These are phyloP conservation scores for Amphicarpaea edgeworthii DNA, from an alignment of 306 rosid species.

Conservation along the genomic window DNA sequence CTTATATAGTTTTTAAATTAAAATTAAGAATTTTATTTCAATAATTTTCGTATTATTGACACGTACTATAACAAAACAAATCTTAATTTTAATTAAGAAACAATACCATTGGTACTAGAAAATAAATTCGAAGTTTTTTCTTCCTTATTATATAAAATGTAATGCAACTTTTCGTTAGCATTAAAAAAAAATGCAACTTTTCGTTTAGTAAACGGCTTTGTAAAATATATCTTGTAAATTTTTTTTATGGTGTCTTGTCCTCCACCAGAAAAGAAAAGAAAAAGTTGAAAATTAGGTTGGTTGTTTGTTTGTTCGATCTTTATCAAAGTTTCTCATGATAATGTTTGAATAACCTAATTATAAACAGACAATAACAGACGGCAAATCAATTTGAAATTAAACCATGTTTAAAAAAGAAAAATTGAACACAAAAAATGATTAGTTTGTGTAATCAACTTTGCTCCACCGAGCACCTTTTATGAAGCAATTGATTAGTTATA, in stretches of 20 bases:
- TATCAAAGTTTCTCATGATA: not conserved
- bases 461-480: conserved; percentile 16
- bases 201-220: not conserved
- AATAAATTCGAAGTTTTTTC: not conserved
- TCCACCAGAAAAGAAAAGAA: not conserved
- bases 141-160: not conserved
- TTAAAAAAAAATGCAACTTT: not conserved
- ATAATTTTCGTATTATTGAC: not conserved
- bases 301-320: not conserved
- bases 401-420: not conserved
- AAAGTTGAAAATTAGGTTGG: not conserved
- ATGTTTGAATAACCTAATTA: conserved; percentile 2
- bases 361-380: not conserved
- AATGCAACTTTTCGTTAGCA: too few species aligned
- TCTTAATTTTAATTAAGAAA: not conserved
- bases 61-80: not conserved
- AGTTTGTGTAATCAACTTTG: conserved; percentile 19
- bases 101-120: not conserved
- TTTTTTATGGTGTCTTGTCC: not conserved
- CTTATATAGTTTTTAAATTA: not conserved
- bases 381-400: conserved; percentile 8
- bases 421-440: not conserved
- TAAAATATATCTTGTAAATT: not conserved
- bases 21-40: not conserved
- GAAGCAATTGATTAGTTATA: conserved; percentile 7